A percentile compares a stretch with the other conserved stretches of the same genome.
These are phyloP conservation scores for Pleurotus ostreatus DNA, from an alignment of 768 basidiomycete genomes.

Conservation along the genomic window DNA sequence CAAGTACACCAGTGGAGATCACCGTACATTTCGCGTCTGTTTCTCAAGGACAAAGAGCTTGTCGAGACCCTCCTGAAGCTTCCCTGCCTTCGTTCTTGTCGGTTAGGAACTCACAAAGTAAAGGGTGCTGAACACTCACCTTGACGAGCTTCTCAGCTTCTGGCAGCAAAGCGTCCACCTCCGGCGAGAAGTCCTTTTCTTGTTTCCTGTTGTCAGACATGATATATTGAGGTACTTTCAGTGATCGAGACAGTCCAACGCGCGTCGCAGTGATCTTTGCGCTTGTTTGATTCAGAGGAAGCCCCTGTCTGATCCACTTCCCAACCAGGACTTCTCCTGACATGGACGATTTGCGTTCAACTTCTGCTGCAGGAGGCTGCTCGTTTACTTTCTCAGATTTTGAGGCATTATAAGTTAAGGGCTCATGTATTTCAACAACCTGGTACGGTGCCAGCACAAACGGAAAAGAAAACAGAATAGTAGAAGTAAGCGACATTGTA, in stretches of 20 bases:
- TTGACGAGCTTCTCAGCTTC: constrained; percentile 65
- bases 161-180: constrained; percentile 74
- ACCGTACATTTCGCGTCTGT: constrained; percentile 87
- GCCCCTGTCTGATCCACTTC: background rate
- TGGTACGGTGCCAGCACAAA: constrained; percentile 30
- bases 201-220: constrained; percentile 84
- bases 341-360: background rate
- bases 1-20: background rate
- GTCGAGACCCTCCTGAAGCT: constrained; percentile 83
- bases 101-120: background rate
- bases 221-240: constrained; percentile 37
- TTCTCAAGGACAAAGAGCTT: constrained; percentile 89
- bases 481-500: constrained; percentile 21
- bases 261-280: constrained; percentile 61
- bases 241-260: constrained; percentile 24
- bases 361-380: constrained; percentile 8
- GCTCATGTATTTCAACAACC: constrained; percentile 23
- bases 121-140: constrained; percentile 41
- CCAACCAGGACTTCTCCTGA: background rate
- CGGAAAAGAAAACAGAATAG: constrained; percentile 24
- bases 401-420: constrained; percentile 26
- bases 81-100: constrained; percentile 54
- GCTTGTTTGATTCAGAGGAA: constrained; percentile 25
- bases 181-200: constrained; percentile 81
- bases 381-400: constrained; percentile 1